Base-by-base conservation (phyloP, 2,329 filamentous ascomycete species). In the Ophiostoma fasciatum region DNA sequence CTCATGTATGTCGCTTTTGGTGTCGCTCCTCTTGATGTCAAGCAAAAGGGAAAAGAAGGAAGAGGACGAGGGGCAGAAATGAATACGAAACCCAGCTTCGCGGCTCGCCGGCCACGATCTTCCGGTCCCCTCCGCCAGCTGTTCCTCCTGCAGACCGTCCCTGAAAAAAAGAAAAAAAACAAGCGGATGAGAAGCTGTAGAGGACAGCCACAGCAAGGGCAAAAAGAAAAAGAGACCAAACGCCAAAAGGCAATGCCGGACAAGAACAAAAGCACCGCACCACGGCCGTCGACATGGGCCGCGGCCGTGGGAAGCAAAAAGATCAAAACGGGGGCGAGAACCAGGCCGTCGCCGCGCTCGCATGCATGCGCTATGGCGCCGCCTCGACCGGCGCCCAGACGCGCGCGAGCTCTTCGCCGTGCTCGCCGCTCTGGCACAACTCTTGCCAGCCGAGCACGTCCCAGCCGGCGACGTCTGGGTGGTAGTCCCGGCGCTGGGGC, bases 401-500 rank as follows among this genome's bases (percentile, higher is more conserved):
- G 7, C 39, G 43, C 17, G 31, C 35, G 18, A 45, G 11, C 9
- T 34, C 30, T n/a, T n/a, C n/a, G n/a, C n/a, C n/a, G n/a, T n/a
- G n/a, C n/a, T n/a, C n/a, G n/a, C n/a, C n/a, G n/a, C n/a, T 21
- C 21, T 39, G 31, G 17, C 25, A 36, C 2, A 23, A 14, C 30
- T 48, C 46, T 20, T 38, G 37, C 42, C 42, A 48, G 10, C 42
- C 44, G 11, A 47, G 32, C 0, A 42, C 39, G n/a, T 48, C 45
- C 42, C 46, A 47, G 4, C 28, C 36, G 4, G 43, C 42, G 1
- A 41, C 14, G 2, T 39, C 38, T 12, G 40, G 12, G 8, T 34
- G 28, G 10, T 36, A 34, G 31, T 41, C 39, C 6, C 18, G 33
- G 20, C 28, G 34, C 8, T n/a, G 14, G 5, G 36, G 36, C 9